Conservation (phyloP, 768 basidiomycete species). For the Zangia roseola region DNA sequence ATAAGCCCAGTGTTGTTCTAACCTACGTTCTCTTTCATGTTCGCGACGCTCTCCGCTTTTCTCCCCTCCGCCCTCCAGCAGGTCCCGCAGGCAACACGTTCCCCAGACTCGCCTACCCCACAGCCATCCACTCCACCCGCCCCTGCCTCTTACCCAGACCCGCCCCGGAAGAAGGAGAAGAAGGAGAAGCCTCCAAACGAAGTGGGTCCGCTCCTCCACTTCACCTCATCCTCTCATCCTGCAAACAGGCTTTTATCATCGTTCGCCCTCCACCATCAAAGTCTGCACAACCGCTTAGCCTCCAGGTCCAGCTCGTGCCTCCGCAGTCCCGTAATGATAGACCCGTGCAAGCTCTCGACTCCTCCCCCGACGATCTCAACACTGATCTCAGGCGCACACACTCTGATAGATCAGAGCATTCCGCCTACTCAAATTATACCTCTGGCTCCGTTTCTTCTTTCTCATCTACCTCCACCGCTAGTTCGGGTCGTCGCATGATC, state of each 20-base stretch:
- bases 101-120: slow-evolving; percentile 19
- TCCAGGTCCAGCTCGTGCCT: slow-evolving; percentile 90
- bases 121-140: slow-evolving; percentile 6
- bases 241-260: slow-evolving; percentile 78
- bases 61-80: slow-evolving; percentile 52
- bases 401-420: slow-evolving; percentile 54
- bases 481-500: slow-evolving; percentile 64
- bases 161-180: slow-evolving; percentile 47
- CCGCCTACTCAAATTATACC: slow-evolving; percentile 45
- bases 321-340: slow-evolving; percentile 43
- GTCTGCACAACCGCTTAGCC: slow-evolving; percentile 82
- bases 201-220: slow-evolving; percentile 32
- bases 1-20: slow-evolving; percentile 13
- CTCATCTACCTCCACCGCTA: slow-evolving; percentile 41
- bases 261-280: slow-evolving; percentile 87
- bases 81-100: slow-evolving; percentile 19
- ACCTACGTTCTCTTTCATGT: slow-evolving; percentile 36
- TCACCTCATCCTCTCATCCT: slow-evolving; percentile 7
- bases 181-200: slow-evolving; percentile 46
- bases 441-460: slow-evolving; percentile 45
- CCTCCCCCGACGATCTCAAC: slow-evolving; percentile 29
- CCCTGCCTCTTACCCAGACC: slow-evolving; percentile 23
- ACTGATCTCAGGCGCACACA: slow-evolving; percentile 29
- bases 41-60: slow-evolving; percentile 51
- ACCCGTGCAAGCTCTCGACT: slow-evolving; percentile 46